A percentile compares a stretch with the other conserved stretches of the same genome.
Evolutionary conservation across 208 protist species (phyloP).

Genomic region (Trypanosomatidae sp.): DNA sequence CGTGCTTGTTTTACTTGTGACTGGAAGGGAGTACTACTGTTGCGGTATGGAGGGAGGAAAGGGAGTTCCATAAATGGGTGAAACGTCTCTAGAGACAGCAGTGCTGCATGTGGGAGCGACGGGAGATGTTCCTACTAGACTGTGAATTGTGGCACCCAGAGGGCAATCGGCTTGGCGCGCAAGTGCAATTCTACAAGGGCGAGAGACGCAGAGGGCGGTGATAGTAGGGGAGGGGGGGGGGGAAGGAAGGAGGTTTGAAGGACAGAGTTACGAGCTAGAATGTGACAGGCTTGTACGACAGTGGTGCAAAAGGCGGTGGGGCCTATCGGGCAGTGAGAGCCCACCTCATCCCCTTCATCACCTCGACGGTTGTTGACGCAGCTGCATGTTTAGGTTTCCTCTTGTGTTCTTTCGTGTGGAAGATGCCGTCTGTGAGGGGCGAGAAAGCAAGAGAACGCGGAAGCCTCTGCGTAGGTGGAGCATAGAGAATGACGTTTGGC

Average conservation of each 20-base stretch:
- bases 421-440: not conserved
- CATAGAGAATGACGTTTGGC: not conserved
- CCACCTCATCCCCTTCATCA: not conserved
- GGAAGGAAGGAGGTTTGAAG: not conserved
- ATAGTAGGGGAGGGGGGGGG: not conserved
- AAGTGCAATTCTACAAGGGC: not conserved
- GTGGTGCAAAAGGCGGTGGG: not conserved
- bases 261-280: not conserved
- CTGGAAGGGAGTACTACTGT: not conserved
- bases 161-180: not conserved
- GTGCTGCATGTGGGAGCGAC: not conserved
- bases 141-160: not conserved
- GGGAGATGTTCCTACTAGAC: not conserved
- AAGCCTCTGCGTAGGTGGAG: not conserved
- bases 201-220: not conserved
- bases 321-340: no score
- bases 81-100: not conserved
- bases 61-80: not conserved
- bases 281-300: not conserved
- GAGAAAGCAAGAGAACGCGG: not conserved
- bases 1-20: not conserved
- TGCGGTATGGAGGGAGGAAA: not conserved
- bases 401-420: not conserved
- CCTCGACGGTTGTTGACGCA: not conserved
- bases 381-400: not conserved